A percentile compares a stretch with the other conserved stretches of the same genome.
phyloP scores from a whole-genome alignment of 257 asterid genomes.

The Avicennia marina region DNA sequence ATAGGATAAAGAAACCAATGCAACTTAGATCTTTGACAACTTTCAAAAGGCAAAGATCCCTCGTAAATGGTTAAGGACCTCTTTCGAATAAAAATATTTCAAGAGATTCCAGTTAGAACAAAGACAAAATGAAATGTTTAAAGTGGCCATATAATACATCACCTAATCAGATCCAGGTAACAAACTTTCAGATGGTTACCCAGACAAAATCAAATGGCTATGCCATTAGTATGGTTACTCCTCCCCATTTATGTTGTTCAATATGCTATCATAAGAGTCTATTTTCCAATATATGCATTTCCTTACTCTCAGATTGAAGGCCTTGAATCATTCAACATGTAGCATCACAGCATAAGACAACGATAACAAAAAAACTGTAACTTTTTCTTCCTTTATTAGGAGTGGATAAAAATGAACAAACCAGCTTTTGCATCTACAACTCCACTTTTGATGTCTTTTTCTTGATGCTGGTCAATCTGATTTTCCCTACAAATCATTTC shows the following conservation, averaged over 20 bases:
- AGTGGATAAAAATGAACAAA: slow-evolving; percentile 3
- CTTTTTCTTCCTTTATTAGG: not conserved
- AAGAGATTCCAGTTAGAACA: not conserved
- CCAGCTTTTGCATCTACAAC: slow-evolving; percentile 23
- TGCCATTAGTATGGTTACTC: not conserved
- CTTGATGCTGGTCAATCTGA: slow-evolving; percentile 21
- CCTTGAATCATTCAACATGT: not conserved
- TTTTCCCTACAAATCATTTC: slow-evolving; percentile 18
- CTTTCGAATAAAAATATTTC: not conserved
- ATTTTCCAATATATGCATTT: not conserved
- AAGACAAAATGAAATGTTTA: not conserved
- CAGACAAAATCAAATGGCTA: not conserved
- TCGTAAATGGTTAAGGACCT: not conserved
- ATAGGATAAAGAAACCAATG: not conserved
- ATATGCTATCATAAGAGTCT: not conserved
- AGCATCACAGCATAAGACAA: not conserved
- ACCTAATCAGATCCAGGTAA: not conserved
- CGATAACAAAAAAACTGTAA: not conserved
- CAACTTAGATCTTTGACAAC: not conserved
- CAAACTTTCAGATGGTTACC: slow-evolving; percentile 1
- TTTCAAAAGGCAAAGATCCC: not conserved
- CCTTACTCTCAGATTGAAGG: not conserved
- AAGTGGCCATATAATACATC: not conserved
- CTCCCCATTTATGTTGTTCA: not conserved
- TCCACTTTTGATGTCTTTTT: slow-evolving; percentile 16